These are phyloP conservation scores for Debaryomyces sp. DNA, from an alignment of 1,139 yeast species.

Conservation along the genomic window DNA sequence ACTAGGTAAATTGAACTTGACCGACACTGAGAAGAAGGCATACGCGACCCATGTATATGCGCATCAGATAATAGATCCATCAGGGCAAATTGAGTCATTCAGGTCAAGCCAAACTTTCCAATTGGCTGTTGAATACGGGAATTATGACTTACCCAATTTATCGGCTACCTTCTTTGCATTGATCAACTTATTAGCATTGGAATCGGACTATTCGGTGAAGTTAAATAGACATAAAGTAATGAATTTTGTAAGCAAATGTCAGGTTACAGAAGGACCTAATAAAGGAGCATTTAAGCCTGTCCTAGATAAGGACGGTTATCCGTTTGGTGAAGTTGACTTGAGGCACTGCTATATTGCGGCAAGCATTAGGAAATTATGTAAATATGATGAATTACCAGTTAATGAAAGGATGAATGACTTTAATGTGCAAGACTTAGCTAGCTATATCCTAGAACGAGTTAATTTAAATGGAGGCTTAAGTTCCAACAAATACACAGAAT, in stretches of 20 bases:
- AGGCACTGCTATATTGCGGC: slow-evolving; percentile 78
- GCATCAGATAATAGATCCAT: slow-evolving; percentile 41
- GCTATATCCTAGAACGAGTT: slow-evolving; percentile 46
- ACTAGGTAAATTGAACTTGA: slow-evolving; percentile 40
- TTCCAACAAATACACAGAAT: slow-evolving; percentile 49
- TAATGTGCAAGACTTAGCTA: slow-evolving; percentile 38
- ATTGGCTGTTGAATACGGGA: slow-evolving; percentile 15
- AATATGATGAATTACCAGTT: slow-evolving; percentile 32
- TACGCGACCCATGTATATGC: slow-evolving; percentile 52
- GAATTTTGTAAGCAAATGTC: slow-evolving; percentile 57
- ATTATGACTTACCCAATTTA: slow-evolving; percentile 61
- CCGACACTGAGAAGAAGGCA: slow-evolving; percentile 25
- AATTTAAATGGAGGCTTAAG: slow-evolving; percentile 70
- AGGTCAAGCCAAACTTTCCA: slow-evolving; percentile 54
- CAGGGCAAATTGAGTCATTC: slow-evolving; percentile 47
- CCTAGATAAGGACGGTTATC: slow-evolving; percentile 28
- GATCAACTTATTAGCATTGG: slow-evolving; percentile 49
- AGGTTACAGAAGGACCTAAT: slow-evolving; percentile 57
- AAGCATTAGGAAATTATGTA: slow-evolving; percentile 59
- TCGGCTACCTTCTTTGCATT: slow-evolving; percentile 73
- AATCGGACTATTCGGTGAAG: slow-evolving; percentile 37
- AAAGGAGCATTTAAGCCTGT: slow-evolving; percentile 51
- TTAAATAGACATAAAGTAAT: slow-evolving; percentile 50
- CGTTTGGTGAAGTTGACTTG: slow-evolving; percentile 68
- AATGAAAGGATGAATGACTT: slow-evolving; percentile 36